Evolutionary conservation across 2,329 filamentous ascomycete genomes (phyloP).

Genomic region (Colletotrichum euphorbiae): DNA sequence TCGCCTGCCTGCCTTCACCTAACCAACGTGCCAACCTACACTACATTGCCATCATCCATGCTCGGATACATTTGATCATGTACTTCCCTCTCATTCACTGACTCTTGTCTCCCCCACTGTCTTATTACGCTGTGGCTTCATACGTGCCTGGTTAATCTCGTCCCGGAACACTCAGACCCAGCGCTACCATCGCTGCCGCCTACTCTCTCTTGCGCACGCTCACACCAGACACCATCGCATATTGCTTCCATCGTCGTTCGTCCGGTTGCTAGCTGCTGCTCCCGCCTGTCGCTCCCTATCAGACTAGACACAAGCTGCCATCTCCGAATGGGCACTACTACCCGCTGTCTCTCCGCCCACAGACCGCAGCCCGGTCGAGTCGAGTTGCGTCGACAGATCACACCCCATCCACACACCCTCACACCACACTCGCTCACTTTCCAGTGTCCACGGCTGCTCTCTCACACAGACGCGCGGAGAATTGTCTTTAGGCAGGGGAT

Average conservation of each 20-base stretch:
- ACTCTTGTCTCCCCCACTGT: constrained; percentile 39
- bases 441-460: constrained; percentile 14
- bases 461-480: constrained; percentile 50
- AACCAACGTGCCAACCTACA: constrained; percentile 8
- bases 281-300: constrained; percentile 6
- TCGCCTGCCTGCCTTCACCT: constrained; percentile 10
- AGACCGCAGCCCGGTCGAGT: constrained; percentile 6
- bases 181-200: constrained; percentile 27
- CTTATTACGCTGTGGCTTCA: constrained; percentile 39
- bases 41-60: constrained; percentile 3
- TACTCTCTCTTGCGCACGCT: background rate
- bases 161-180: constrained; percentile 34
- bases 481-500: constrained; percentile 49
- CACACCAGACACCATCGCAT: constrained; percentile 6
- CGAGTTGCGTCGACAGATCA: constrained; percentile 2
- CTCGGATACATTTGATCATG: background rate
- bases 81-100: constrained; percentile 31
- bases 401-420: constrained; percentile 33
- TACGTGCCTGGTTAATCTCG: constrained; percentile 37
- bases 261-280: background rate
- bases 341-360: constrained; percentile 26
- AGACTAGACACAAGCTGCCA: background rate
- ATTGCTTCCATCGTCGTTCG: background rate
- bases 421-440: constrained; percentile 34
- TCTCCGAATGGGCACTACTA: background rate